Conservation (phyloP, 2,329 filamentous ascomycete species). For the Aspergillus sp. region DNA sequence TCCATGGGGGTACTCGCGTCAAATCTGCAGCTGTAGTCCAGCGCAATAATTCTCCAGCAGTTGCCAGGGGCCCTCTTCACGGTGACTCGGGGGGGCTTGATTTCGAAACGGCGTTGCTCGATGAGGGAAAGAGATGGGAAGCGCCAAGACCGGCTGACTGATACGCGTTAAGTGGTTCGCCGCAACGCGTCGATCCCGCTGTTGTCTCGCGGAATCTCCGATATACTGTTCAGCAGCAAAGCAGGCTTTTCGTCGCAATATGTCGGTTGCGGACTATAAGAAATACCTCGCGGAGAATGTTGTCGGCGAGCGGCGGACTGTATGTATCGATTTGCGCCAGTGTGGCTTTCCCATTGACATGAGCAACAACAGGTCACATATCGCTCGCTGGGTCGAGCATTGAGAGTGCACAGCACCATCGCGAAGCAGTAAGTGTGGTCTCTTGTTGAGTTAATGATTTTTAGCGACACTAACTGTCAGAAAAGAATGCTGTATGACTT, state of each 20-base stretch:
- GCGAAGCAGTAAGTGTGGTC: slow-evolving; percentile 75
- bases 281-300: slow-evolving; percentile 74
- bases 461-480: slow-evolving; percentile 1
- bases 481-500: slow-evolving; percentile 83
- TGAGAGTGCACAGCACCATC: slow-evolving; percentile 80
- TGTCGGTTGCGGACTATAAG: slow-evolving; percentile 56
- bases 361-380: slow-evolving; percentile 70
- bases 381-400: slow-evolving; percentile 74
- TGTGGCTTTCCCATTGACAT: not conserved
- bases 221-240: not conserved
- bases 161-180: slow-evolving; percentile 44
- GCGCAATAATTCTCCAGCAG: not conserved
- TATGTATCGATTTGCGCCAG: slow-evolving; percentile 43
- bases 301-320: slow-evolving; percentile 71
- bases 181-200: slow-evolving; percentile 19
- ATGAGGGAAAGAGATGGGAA: slow-evolving; percentile 4
- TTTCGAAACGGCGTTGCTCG: not conserved
- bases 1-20: slow-evolving; percentile 28
- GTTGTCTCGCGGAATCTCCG: not conserved
- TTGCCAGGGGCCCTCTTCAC: not conserved
- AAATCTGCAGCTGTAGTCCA: not conserved
- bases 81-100: not conserved
- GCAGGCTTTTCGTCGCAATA: slow-evolving; percentile 21
- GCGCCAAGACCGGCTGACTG: slow-evolving; percentile 42
- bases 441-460: not conserved